Base-by-base conservation (phyloP, 768 basidiomycete species). In the Tylopilus subfusipes region DNA sequence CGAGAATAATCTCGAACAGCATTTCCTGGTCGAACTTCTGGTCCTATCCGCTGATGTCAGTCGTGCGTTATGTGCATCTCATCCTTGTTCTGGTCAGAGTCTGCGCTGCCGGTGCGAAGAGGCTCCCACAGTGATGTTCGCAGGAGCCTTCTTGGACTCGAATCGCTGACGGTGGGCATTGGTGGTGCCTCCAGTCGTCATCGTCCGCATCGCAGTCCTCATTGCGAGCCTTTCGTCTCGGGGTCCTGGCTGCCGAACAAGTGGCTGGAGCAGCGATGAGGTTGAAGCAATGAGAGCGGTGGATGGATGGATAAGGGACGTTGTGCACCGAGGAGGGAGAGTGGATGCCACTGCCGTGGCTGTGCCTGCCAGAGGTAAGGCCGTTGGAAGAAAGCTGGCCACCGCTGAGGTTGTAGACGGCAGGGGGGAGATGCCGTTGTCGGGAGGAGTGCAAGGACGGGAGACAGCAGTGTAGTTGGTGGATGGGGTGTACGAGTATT, bases 21-120 rank as follows among this genome's bases (percentile, higher is more conserved):
- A 98, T 98, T 75, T 98, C 97, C 75, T 98, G 97, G 78, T 98
- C 97, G 55, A 95, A 98, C 76, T 96, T 97, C 69, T 95, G 89
- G 75, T 99, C 97, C 97, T 97, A 99, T 70, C 98, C 97, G 59
- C 85, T 86, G 74, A 99, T 98, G 62, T 98, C 96, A 18, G 93
- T 94, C 18, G 93, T 95, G 70, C 94, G 88, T 74, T 95, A n/a
- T 94, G 76, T 95, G 87, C 5, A 90, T 90, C 75, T 98, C 97
- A 57, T 98, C 96, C 63, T 89, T 87, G 56, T 76, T 85, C 63
- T 84, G 82, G 63, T 92, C 87, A 42, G 86, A 76, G 60, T 93
- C 91, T 11, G 87, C 80, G 36, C 86, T n/a, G n/a, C n/a, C n/a
- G n/a, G n/a, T 78, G 16, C 97, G 97, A 38, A 98, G 82, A 19